phyloP scores from a whole-genome alignment of 2,329 filamentous ascomycete species.

The Ophiostoma pallidulum region DNA sequence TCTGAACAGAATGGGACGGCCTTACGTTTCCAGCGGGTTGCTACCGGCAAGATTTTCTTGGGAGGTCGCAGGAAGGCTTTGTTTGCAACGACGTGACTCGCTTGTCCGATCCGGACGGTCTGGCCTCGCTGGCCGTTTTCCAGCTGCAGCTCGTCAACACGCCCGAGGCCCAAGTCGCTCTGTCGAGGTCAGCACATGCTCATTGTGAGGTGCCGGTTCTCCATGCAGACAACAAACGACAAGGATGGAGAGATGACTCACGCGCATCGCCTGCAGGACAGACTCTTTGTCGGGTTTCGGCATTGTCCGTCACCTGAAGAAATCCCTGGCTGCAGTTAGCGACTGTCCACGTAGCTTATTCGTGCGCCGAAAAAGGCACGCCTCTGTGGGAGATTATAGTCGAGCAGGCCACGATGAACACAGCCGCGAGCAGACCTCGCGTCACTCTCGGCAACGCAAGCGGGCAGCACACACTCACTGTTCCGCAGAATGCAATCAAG shows the following conservation, averaged over 20 bases:
- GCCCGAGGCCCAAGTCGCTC: conserved; percentile 13
- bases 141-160: conserved; percentile 16
- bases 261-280: conserved; percentile 6
- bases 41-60: neutral
- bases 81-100: neutral
- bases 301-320: neutral
- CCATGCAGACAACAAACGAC: too few species aligned
- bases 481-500: too few species aligned
- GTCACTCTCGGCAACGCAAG: too few species aligned
- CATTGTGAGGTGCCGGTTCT: too few species aligned
- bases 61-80: neutral
- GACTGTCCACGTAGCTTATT: too few species aligned
- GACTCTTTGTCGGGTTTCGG: neutral
- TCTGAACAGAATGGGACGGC: too few species aligned
- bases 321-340: neutral
- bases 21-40: conserved; percentile 11
- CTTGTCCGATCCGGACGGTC: neutral
- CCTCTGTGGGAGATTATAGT: too few species aligned
- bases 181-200: conserved; percentile 2
- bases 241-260: neutral
- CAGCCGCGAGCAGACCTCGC: too few species aligned
- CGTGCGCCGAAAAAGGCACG: too few species aligned
- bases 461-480: too few species aligned
- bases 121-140: conserved; percentile 11
- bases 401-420: too few species aligned